Evolutionary conservation across 2,329 filamentous ascomycete species (phyloP), one percentile per base, ranked within the genome.

Genomic region (Alternaria burnsii): DNA sequence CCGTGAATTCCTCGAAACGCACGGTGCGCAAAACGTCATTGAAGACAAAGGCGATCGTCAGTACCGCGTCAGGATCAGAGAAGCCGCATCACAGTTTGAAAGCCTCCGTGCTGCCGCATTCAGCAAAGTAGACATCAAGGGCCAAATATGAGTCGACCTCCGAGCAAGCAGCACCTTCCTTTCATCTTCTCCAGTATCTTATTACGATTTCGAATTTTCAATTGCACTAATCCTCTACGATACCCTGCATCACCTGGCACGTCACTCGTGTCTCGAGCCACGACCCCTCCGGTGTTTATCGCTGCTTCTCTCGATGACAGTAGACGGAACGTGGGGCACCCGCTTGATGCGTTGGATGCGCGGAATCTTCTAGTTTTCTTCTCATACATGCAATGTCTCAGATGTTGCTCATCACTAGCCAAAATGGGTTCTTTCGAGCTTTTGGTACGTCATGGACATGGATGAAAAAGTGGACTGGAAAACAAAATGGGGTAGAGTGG

Each of bases 101-200:
- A 78, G 82, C 54, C 88, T 91, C 60, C 91, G 89, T 77, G 80
- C 84, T 40, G 84, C 86, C 64, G 94, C 94, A 50, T 96, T 97
- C 80, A 87, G 88, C 75, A 90, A 89, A 76, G 91, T 98, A 84
- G 94, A 98, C 82, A 96, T 98, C 84, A 97, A 98, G 83, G 94
- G 94, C 75, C 94, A 98, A 82, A 97, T 97, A 76, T 95, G 83
- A 90, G 59, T 54, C 48, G 82, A 88, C 22, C 26, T 18, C 34
- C 34, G 50, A 59, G 50, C 57, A 38, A 42, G 55, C 65, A 54
- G 59, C 51, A 36, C 44, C 5, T 58, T 63, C 46, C 36, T 40
- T 46, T 46, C 47, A 51, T 53, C 46, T 58, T 54, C 22, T 55
- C n/a, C 52, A 62, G 24, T 54, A 50, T 51, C 52, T 42, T 48